Percentiles rank a stretch among this genome's conserved stretches.
phyloP scores from a whole-genome alignment of 768 basidiomycete genomes.

The Stropharia rugosoannulata region DNA sequence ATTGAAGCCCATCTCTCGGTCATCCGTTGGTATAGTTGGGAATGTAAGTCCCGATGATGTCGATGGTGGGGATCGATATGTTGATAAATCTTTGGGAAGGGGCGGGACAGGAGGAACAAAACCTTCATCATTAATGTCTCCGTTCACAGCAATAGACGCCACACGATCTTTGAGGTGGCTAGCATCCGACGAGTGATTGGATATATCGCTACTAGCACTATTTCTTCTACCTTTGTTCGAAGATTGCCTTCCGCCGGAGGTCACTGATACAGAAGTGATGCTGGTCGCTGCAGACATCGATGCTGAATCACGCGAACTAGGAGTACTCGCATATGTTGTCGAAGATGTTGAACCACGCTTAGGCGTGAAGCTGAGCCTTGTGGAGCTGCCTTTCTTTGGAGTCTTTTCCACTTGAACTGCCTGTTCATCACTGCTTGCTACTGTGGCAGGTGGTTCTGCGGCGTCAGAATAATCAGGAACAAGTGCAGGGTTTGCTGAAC shows the following conservation, averaged over 20 bases:
- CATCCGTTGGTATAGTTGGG: constrained; percentile 44
- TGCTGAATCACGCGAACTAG: constrained; percentile 87
- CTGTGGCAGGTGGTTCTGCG: constrained; percentile 40
- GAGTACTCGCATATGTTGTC: constrained; percentile 78
- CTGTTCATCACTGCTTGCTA: constrained; percentile 62
- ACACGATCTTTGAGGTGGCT: constrained; percentile 66
- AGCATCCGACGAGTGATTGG: constrained; percentile 72
- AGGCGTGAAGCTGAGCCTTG: constrained; percentile 74
- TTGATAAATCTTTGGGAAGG: constrained; percentile 86
- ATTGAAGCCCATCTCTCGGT: constrained; percentile 41
- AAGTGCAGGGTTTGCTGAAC: constrained; percentile 34
- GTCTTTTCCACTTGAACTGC: constrained; percentile 56
- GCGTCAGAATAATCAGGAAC: constrained; percentile 36
- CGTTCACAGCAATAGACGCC: constrained; percentile 55
- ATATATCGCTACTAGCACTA: constrained; percentile 85
- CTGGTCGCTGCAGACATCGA: constrained; percentile 79
- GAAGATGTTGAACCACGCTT: constrained; percentile 91
- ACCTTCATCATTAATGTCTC: constrained; percentile 59
- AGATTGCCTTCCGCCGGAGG: constrained; percentile 68
- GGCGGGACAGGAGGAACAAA: constrained; percentile 93
- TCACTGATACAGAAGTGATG: constrained; percentile 70
- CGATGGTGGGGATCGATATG: constrained; percentile 67
- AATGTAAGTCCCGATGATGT: constrained; percentile 55
- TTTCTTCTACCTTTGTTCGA: constrained; percentile 69
- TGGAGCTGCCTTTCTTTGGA: constrained; percentile 60